Evolutionary conservation across 768 basidiomycete species (phyloP).

Genomic region (Pleurotus pulmonarius): DNA sequence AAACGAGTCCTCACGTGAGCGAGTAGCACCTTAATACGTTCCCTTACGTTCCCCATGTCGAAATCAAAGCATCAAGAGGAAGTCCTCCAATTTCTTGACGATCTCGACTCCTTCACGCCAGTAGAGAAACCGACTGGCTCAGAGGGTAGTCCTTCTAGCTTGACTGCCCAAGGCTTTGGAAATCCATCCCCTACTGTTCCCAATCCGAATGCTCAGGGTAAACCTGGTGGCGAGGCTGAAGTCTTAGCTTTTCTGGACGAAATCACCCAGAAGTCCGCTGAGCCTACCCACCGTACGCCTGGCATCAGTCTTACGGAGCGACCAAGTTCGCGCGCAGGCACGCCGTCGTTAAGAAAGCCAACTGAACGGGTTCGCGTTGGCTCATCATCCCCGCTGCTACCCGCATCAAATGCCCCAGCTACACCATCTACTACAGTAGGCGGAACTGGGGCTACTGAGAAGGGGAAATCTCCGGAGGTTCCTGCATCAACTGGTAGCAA

Average conservation of each 20-base stretch:
- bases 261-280: slow-evolving; percentile 87
- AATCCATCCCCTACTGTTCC: slow-evolving; percentile 19
- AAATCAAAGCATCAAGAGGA: slow-evolving; percentile 79
- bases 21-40: slow-evolving; percentile 16
- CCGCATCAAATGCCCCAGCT: not conserved
- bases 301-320: slow-evolving; percentile 47
- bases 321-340: slow-evolving; percentile 61
- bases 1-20: not conserved
- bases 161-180: slow-evolving; percentile 14
- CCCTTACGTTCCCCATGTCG: slow-evolving; percentile 41
- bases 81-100: slow-evolving; percentile 89
- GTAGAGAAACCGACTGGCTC: slow-evolving; percentile 16
- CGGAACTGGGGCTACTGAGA: slow-evolving; percentile 18
- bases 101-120: slow-evolving; percentile 80
- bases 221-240: slow-evolving; percentile 48
- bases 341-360: slow-evolving; percentile 69
- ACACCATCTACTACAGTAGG: slow-evolving; percentile 10
- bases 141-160: slow-evolving; percentile 10
- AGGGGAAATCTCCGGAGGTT: slow-evolving; percentile 18
- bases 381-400: slow-evolving; percentile 17
- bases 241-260: slow-evolving; percentile 93
- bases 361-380: slow-evolving; percentile 52
- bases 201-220: slow-evolving; percentile 43
- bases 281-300: slow-evolving; percentile 57
- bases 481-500: slow-evolving; percentile 14